Evolutionary conservation across 176 grass and related monocot genomes (phyloP), one percentile per base, ranked within the genome.

Genomic region (Zoysia pacifica): DNA sequence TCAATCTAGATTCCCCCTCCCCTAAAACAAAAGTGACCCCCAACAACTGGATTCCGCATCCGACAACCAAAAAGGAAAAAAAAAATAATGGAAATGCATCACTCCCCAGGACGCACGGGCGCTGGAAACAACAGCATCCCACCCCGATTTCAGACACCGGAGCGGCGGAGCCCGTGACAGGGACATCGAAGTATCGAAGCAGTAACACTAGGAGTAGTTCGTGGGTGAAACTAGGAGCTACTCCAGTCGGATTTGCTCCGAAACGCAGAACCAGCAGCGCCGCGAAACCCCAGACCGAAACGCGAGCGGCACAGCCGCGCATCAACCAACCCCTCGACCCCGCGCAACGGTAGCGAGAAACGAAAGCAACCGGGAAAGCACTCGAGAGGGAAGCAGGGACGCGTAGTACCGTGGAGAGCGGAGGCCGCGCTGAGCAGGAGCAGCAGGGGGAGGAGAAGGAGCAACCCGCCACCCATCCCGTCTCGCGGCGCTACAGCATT

Each of bases 331-430:
- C 28, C 28, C 28, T 28, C 28, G 28, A 28, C 28, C 28, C 28
- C 28, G 28, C 28, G 28, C 28, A 43, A 9, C 18, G 67, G 71
- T 58, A 60, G 18, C 28, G 62, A 37, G 3, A 48, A 52, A 11
- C 61, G n/a, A 20, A 6, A 58, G 52, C 40, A 18, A 2, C 3
- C 11, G 16, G 45, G 37, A 9, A 6, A 7, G 56, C 53, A 15
- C 11, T 52, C 13, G 9, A 52, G 50, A 52, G 9, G 12, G 5
- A 1, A 54, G 62, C 7, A 6, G 5, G 35, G 3, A 11, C 61
- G 73, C 2, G 5, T 28, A 28, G 28, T 85, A 89, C 87, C 87
- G 19, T 18, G 78, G 15, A 77, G 87, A 10, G 78, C 50, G 78
- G 52, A 38, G 78, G 36, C 43, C 49, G 73, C 59, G 35, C 14